These are phyloP conservation scores for Xylariaceae sp. DNA, from an alignment of 2,329 filamentous ascomycete genomes.

Conservation along the genomic window DNA sequence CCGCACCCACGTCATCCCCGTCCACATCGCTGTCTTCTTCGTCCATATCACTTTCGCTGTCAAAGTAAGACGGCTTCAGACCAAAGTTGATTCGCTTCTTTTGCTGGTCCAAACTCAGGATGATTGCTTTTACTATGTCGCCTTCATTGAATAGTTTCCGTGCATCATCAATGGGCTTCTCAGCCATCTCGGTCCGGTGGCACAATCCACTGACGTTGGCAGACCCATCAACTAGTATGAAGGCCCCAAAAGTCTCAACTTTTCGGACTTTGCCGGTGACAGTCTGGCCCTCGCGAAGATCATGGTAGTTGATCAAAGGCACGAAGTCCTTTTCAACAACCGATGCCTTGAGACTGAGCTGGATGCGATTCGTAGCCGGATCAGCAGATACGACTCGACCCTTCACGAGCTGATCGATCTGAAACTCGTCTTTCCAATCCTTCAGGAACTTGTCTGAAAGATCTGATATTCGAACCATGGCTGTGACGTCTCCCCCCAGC, in stretches of 20 bases:
- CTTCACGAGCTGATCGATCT: conserved; percentile 83
- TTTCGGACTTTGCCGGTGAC: conserved; percentile 88
- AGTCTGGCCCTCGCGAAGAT: conserved; percentile 70
- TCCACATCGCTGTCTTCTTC: conserved; percentile 35
- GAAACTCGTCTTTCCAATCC: conserved; percentile 87
- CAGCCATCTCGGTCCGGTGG: conserved; percentile 86
- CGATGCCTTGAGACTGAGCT: conserved; percentile 82
- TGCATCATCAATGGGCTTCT: conserved; percentile 74
- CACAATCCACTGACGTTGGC: conserved; percentile 87
- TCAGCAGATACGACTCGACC: conserved; percentile 75
- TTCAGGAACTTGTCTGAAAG: conserved; percentile 88
- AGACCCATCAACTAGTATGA: conserved; percentile 82
- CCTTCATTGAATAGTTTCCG: conserved; percentile 83
- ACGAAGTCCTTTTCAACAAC: conserved; percentile 73
- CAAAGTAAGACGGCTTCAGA: conserved; percentile 86
- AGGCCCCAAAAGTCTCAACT: conserved; percentile 91
- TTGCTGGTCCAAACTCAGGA: conserved; percentile 68
- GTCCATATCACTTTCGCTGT: conserved; percentile 46
- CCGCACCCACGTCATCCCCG: conserved; percentile 36
- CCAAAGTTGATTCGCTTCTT: conserved; percentile 81
- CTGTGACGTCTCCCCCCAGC: conserved; percentile 73
- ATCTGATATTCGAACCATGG: conserved; percentile 77
- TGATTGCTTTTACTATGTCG: conserved; percentile 85
- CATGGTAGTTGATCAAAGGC: conserved; percentile 63
- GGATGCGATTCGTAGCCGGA: conserved; percentile 59